Evolutionary conservation across 805 yeast species (phyloP), one percentile per base, ranked within the genome.

Genomic region (Wickerhamiella qilinensis): DNA sequence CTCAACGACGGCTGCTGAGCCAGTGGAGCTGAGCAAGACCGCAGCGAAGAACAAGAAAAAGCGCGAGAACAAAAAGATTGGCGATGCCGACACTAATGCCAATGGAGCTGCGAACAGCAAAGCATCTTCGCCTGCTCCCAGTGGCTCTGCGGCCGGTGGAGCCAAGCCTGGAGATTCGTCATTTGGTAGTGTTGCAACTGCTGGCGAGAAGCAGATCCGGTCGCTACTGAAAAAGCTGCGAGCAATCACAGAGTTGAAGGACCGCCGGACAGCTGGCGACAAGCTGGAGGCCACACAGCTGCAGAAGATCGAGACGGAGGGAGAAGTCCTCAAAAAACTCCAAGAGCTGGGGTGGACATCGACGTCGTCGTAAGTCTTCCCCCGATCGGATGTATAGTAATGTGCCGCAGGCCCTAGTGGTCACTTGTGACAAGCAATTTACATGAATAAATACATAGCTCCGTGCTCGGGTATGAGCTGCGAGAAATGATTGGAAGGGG

Each of bases 171-270:
- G 11, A 11, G 25, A 6, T 11, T 71, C 73, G 29, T 64, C 68
- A 42, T 80, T 80, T 20, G 82, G 79, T 32, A 38, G 44, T 5
- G 38, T 47, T 3, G 47, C 41, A n/a, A 46, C 46, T 9, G 67
- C 82, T 30, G 96, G 88, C 59, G 97, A 88, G 51, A 91, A 86
- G 68, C 85, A 86, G 61, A 77, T 84, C 46, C 73, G 98, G 57
- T 75, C 91, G 24, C 68, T 91, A 56, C 69, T 86, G 59, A 91
- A 91, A 65, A 91, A 91, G 62, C 69, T 88, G 46, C 72, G 97
- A 54, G 96, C 98, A n/a, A 91, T 91, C 50, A 94, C 86, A 58
- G 75, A 75, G 38, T 69, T 91, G 52, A 86, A 86, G 60, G 71
- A 72, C 66, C 82, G 88, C 57, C 85, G 82, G 61, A 80, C 78